Conservation (phyloP, 345 rosid genomes). For the Erysimum cheiranthoides region DNA sequence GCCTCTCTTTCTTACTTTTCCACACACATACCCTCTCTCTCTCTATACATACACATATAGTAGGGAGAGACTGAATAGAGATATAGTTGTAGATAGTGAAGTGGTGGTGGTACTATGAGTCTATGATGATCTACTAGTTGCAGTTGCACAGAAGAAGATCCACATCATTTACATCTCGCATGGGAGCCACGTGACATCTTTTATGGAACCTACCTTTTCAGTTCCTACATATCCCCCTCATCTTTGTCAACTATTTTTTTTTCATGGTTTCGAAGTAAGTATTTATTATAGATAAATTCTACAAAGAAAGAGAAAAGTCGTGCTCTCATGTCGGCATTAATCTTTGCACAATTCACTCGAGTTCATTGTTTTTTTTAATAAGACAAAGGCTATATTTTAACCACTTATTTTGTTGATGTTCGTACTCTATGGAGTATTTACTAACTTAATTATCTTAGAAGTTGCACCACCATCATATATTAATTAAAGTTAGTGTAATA, state of each 20-base stretch:
- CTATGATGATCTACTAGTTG: slow-evolving; percentile 42
- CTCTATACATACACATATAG: neutral
- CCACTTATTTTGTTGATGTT: neutral
- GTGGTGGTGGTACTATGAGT: slow-evolving; percentile 38
- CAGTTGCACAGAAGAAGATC: slow-evolving; percentile 31
- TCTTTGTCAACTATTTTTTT: slow-evolving; percentile 38
- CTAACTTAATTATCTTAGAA: neutral
- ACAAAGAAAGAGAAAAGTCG: slow-evolving; percentile 11
- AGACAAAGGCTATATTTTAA: slow-evolving; percentile 2
- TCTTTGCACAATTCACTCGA: slow-evolving; percentile 22
- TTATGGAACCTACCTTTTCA: slow-evolving; percentile 27
- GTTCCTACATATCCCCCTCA: neutral
- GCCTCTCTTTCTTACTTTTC: slow-evolving; percentile 21
- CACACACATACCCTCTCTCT: neutral
- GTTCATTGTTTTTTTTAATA: neutral
- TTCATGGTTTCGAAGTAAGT: slow-evolving; percentile 8
- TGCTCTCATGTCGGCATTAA: slow-evolving; percentile 28
- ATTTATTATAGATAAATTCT: neutral
- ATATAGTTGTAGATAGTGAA: slow-evolving; percentile 29
- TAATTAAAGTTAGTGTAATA: neutral
- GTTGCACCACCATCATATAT: neutral
- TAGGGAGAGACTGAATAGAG: neutral
- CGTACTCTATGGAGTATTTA: neutral
- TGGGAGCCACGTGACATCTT: slow-evolving; percentile 46
- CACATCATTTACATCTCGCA: slow-evolving; percentile 38